These are phyloP conservation scores for Logfia minima DNA, from an alignment of 129 eudicot species.

Conservation along the genomic window DNA sequence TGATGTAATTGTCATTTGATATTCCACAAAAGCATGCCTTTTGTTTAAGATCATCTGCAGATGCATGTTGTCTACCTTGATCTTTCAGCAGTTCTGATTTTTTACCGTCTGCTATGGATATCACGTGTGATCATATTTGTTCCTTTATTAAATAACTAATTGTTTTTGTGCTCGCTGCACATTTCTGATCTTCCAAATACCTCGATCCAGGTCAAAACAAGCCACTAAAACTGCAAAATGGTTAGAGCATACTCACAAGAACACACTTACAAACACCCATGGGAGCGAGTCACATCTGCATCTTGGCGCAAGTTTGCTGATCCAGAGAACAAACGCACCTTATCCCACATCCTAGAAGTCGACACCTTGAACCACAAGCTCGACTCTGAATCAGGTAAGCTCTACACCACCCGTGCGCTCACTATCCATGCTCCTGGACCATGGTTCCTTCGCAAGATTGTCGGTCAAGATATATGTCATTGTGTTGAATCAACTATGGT, in stretches of 20 bases:
- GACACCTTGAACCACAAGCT: slow-evolving; percentile 88
- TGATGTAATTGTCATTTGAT: background rate
- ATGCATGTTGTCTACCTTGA: background rate
- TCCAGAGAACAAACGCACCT: slow-evolving; percentile 84
- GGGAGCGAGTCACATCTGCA: slow-evolving; percentile 89
- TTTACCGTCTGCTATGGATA: background rate
- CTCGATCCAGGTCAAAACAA: slow-evolving; percentile 24
- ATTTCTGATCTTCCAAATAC: background rate
- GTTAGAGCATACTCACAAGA: slow-evolving; percentile 83
- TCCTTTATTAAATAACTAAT: background rate
- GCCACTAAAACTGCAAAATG: slow-evolving; percentile 35
- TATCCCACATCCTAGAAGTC: slow-evolving; percentile 90
- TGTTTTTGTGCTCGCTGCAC: background rate
- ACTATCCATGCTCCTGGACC: slow-evolving; percentile 99
- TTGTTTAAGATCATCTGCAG: background rate
- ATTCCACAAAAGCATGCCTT: background rate
- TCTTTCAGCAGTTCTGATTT: background rate
- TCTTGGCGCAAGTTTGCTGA: slow-evolving; percentile 98
- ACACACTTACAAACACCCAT: slow-evolving; percentile 80
- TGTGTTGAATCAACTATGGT: slow-evolving; percentile 97
- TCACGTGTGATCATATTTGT: background rate
- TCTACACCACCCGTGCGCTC: slow-evolving; percentile 82
- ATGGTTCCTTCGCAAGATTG: slow-evolving; percentile 82
- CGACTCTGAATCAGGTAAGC: slow-evolving; percentile 69
- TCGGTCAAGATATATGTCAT: slow-evolving; percentile 96